phyloP scores from a whole-genome alignment of 495 filamentous ascomycete genomes.

The Gamarada debralockiae region DNA sequence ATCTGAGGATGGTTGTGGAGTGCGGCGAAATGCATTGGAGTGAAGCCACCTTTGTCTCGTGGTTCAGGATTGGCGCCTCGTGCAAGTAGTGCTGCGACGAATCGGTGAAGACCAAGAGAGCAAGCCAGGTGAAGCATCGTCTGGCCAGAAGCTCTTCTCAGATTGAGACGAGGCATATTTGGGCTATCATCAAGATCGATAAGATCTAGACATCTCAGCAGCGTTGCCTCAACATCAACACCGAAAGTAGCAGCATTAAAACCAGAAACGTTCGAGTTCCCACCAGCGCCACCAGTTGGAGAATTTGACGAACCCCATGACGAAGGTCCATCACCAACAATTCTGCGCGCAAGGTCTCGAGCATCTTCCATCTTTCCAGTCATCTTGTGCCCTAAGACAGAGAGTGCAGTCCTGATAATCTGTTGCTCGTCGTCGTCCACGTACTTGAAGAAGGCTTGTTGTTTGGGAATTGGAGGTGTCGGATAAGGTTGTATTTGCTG shows the following conservation, averaged over 20 bases:
- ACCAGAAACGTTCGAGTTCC: slow-evolving; percentile 17
- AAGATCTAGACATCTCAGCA: slow-evolving; percentile 70
- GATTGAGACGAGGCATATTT: slow-evolving; percentile 59
- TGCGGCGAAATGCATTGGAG: slow-evolving; percentile 80
- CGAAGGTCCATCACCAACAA: slow-evolving; percentile 38
- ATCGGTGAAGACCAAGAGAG: slow-evolving; percentile 68
- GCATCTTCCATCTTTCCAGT: slow-evolving; percentile 48
- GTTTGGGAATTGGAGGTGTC: slow-evolving; percentile 42
- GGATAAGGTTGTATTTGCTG: slow-evolving; percentile 42
- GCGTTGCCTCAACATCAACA: slow-evolving; percentile 59
- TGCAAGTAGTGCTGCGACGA: slow-evolving; percentile 76
- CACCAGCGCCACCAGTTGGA: slow-evolving; percentile 11
- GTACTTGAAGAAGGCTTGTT: slow-evolving; percentile 67
- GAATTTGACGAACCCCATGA: slow-evolving; percentile 25
- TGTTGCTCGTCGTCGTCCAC: slow-evolving; percentile 75
- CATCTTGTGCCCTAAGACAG: slow-evolving; percentile 53
- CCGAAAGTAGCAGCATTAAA: slow-evolving; percentile 38
- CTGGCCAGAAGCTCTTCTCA: slow-evolving; percentile 62
- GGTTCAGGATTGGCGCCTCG: slow-evolving; percentile 74
- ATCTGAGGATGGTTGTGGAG: slow-evolving; percentile 73
- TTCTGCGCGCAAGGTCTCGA: slow-evolving; percentile 46
- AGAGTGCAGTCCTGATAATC: slow-evolving; percentile 56
- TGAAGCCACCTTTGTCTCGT: slow-evolving; percentile 77
- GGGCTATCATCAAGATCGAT: slow-evolving; percentile 75
- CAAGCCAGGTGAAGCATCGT: slow-evolving; percentile 81